These are phyloP conservation scores for Penicillium aurantiogriseum DNA, from an alignment of 2,329 filamentous ascomycete species.

Conservation along the genomic window DNA sequence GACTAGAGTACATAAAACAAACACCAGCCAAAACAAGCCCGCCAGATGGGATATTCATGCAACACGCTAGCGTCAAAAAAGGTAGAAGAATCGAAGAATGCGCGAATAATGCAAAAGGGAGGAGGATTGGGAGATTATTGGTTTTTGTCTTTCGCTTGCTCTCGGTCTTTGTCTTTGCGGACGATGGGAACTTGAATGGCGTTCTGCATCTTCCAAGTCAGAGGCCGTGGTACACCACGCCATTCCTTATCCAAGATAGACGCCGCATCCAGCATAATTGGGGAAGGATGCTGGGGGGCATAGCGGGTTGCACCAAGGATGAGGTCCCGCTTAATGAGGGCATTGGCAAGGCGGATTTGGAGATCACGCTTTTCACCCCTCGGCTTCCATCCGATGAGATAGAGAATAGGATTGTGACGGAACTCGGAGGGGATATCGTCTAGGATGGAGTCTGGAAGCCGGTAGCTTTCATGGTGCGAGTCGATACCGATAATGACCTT, in stretches of 20 bases:
- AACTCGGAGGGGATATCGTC: slow-evolving; percentile 27
- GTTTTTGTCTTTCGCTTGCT: not conserved
- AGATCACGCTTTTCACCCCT: slow-evolving; percentile 23
- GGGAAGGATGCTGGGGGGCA: slow-evolving; percentile 24
- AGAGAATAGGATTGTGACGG: slow-evolving; percentile 27
- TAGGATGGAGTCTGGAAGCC: slow-evolving; percentile 13
- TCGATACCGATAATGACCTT: slow-evolving; percentile 37
- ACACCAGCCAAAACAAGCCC: slow-evolving; percentile 9
- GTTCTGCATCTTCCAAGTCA: slow-evolving; percentile 34
- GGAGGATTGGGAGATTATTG: not conserved
- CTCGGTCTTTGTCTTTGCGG: slow-evolving; percentile 3
- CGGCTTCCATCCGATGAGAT: slow-evolving; percentile 22
- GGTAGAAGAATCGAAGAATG: slow-evolving; percentile 1
- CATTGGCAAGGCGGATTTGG: slow-evolving; percentile 29
- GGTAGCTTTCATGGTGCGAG: slow-evolving; percentile 15
- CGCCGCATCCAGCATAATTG: slow-evolving; percentile 39
- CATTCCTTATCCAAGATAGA: slow-evolving; percentile 34
- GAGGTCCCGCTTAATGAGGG: slow-evolving; percentile 33
- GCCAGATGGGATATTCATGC: slow-evolving; percentile 18
- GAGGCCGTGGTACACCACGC: slow-evolving; percentile 25
- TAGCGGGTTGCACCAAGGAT: slow-evolving; percentile 20
- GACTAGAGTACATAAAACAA: slow-evolving; percentile 12
- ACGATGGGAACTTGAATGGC: slow-evolving; percentile 34
- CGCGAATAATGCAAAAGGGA: not conserved
- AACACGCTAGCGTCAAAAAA: slow-evolving; percentile 21